Percentiles rank a stretch among this genome's conserved stretches.
phyloP scores from a whole-genome alignment of 176 grass and related monocot species.

The Bolboschoenus planiculmis region DNA sequence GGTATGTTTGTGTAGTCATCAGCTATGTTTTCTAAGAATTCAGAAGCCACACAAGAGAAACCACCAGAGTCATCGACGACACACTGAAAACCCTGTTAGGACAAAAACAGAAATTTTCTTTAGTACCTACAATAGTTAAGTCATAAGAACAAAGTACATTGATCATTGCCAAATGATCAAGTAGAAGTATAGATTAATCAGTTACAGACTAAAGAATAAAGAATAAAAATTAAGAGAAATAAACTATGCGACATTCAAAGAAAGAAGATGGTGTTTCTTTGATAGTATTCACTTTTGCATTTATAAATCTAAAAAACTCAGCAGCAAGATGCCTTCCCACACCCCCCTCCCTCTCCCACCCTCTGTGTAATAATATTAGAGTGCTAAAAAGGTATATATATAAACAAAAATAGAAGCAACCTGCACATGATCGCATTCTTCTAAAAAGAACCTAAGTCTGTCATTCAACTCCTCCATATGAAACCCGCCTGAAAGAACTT shows the following conservation, averaged over 20 bases:
- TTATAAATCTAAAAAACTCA: neutral
- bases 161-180: too few species aligned
- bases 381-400: conserved; percentile 2
- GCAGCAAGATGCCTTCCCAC: neutral
- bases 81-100: conserved; percentile 72
- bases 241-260: neutral
- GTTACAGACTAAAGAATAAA: neutral
- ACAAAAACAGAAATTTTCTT: conserved; percentile 4
- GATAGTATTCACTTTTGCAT: neutral
- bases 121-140: too few species aligned
- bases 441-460: conserved; percentile 79
- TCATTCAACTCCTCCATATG: conserved; percentile 94
- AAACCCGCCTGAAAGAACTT: conserved; percentile 66
- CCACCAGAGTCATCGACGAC: conserved; percentile 49
- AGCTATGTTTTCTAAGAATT: conserved; percentile 68
- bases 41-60: conserved; percentile 63
- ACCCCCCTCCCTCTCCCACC: neutral
- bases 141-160: too few species aligned
- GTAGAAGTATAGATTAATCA: neutral
- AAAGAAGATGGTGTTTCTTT: conserved; percentile 4
- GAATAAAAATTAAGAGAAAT: neutral
- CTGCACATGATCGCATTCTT: conserved; percentile 99
- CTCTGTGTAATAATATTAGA: neutral
- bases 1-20: conserved; percentile 91
- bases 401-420: conserved; percentile 33